A percentile compares a stretch with the other conserved stretches of the same genome.
Evolutionary conservation across 371 early-diverging fungal species (phyloP).

Genomic region (Nematocida displodere): DNA sequence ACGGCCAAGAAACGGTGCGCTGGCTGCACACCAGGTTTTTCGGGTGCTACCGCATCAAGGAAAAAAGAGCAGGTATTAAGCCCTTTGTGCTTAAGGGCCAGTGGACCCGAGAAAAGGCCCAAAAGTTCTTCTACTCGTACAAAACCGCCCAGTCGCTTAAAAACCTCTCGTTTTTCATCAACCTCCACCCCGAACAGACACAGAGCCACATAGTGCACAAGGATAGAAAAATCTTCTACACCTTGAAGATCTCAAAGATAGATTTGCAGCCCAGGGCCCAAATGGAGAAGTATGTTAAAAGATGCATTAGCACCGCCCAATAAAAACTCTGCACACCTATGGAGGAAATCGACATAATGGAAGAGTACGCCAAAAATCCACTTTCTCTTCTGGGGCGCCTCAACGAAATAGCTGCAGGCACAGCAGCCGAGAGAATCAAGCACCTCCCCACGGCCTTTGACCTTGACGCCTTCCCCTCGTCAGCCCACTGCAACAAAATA

Average conservation of each 20-base stretch:
- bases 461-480: conserved; percentile 34
- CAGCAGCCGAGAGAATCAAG: not conserved
- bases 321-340: conserved; percentile 13
- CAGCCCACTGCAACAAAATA: conserved; percentile 53
- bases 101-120: conserved; percentile 45
- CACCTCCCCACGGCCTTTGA: conserved; percentile 55
- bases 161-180: conserved; percentile 31
- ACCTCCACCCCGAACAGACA: not conserved
- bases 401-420: not conserved
- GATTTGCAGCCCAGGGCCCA: conserved; percentile 10
- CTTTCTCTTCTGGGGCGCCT: not conserved
- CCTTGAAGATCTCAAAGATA: conserved; percentile 13
- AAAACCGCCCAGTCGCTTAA: conserved; percentile 25
- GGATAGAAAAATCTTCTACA: conserved; percentile 8
- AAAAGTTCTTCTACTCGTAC: conserved; percentile 33
- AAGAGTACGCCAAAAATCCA: conserved; percentile 35
- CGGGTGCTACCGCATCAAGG: conserved; percentile 41
- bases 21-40: conserved; percentile 33
- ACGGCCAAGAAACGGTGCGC: not conserved
- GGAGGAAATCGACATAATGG: not conserved
- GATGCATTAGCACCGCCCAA: not conserved
- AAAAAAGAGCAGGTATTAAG: conserved; percentile 23
- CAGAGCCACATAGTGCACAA: not conserved
- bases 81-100: conserved; percentile 44
- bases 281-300: conserved; percentile 6